These are phyloP conservation scores for Spergularia azorica DNA, from an alignment of 179 eudicot species.

Conservation along the genomic window DNA sequence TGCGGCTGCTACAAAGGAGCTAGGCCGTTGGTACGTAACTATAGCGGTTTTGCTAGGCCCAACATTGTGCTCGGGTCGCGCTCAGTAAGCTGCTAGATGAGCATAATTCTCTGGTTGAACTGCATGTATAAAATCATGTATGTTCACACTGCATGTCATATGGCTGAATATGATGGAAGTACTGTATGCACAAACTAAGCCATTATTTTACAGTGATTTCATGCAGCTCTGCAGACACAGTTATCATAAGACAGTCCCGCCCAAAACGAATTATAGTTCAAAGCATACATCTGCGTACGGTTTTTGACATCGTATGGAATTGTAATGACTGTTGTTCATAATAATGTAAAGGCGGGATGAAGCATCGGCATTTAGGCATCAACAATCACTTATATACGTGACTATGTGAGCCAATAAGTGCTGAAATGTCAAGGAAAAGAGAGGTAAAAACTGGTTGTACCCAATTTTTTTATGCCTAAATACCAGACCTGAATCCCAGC, in stretches of 20 bases:
- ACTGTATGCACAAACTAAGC: neutral
- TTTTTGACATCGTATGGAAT: too few species aligned
- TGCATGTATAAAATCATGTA: constrained; percentile 31
- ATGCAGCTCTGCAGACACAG: neutral
- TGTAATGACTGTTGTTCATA: too few species aligned
- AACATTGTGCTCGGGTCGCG: too few species aligned
- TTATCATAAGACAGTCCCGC: neutral
- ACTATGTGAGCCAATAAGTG: constrained; percentile 79
- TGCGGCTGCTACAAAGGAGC: too few species aligned
- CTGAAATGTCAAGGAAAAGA: too few species aligned
- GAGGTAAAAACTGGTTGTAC: too few species aligned
- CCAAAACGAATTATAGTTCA: neutral
- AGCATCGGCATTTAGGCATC: neutral
- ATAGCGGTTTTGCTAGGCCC: too few species aligned
- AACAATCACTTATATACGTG: neutral
- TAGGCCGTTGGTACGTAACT: too few species aligned
- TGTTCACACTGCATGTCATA: neutral
- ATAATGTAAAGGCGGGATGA: too few species aligned
- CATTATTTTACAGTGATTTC: neutral
- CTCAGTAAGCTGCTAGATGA: constrained; percentile 27
- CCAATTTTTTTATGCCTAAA: too few species aligned
- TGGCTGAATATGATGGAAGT: neutral
- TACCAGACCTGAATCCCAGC: constrained; percentile 72
- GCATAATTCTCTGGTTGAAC: constrained; percentile 44
- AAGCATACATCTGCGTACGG: neutral